Evolutionary conservation across 2,329 filamentous ascomycete species (phyloP).

Genomic region (Exophiala aquamarina): DNA sequence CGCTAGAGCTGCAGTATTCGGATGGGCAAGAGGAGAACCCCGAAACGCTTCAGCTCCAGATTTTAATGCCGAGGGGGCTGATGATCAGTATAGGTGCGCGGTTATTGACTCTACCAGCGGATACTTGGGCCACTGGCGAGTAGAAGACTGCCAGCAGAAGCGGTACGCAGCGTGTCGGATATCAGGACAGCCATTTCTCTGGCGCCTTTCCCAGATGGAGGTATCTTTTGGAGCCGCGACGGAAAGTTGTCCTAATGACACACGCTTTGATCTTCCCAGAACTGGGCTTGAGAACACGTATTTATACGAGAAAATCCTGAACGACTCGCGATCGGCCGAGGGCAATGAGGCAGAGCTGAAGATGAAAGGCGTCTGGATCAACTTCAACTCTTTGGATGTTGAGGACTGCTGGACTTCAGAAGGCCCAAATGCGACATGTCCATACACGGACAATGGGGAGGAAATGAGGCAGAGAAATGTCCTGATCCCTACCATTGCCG

Average conservation of each 20-base stretch:
- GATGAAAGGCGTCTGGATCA: conserved; percentile 51
- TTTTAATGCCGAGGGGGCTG: conserved; percentile 28
- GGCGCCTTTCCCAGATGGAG: conserved; percentile 50
- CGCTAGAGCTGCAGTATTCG: conserved; percentile 56
- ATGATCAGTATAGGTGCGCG: conserved; percentile 54
- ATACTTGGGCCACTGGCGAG: conserved; percentile 56
- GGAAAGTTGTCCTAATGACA: conserved; percentile 49
- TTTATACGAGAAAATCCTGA: conserved; percentile 46
- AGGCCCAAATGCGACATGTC: conserved; percentile 56
- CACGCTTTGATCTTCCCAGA: conserved; percentile 58
- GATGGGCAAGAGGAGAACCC: conserved; percentile 49
- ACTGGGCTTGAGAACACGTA: conserved; percentile 65
- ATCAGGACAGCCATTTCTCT: conserved; percentile 54
- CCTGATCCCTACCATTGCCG: conserved; percentile 62
- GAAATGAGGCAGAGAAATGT: conserved; percentile 49
- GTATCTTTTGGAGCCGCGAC: conserved; percentile 47
- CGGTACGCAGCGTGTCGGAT: conserved; percentile 60
- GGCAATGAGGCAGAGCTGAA: conserved; percentile 24
- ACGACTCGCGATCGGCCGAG: conserved; percentile 31
- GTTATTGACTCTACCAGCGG: conserved; percentile 47
- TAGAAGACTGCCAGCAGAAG: conserved; percentile 53
- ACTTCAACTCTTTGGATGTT: conserved; percentile 61
- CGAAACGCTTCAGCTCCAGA: conserved; percentile 19
- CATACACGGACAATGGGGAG: conserved; percentile 51
- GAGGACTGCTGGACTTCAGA: conserved; percentile 62